Percentiles rank a stretch among this genome's conserved stretches.
These are phyloP conservation scores for Ustilago crameri DNA, from an alignment of 1,284 basidiomycete genomes.

Conservation along the genomic window DNA sequence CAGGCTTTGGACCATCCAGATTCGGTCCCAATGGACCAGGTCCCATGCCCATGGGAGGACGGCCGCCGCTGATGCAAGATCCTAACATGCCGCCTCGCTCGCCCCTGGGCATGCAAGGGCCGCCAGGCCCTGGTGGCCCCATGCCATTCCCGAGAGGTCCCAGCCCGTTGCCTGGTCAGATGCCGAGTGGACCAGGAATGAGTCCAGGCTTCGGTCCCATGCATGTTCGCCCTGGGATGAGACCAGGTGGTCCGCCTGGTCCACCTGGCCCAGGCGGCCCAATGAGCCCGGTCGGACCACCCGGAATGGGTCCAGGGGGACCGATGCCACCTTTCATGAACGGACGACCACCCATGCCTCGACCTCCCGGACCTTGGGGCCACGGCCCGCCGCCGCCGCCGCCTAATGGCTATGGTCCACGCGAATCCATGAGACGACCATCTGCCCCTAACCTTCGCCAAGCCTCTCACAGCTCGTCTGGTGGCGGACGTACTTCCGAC, in stretches of 20 bases:
- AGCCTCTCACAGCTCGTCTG: conserved; percentile 33
- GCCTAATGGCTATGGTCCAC: conserved; percentile 12
- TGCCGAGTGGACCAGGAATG: conserved; percentile 21
- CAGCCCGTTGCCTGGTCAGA: conserved; percentile 38
- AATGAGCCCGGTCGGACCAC: neutral
- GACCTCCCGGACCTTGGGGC: conserved; percentile 21
- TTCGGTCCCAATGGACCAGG: conserved; percentile 28
- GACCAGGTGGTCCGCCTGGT: conserved; percentile 1
- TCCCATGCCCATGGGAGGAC: conserved; percentile 26
- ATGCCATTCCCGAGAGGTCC: conserved; percentile 38
- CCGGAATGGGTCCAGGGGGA: conserved; percentile 18
- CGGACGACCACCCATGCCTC: conserved; percentile 36
- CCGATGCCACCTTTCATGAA: conserved; percentile 39
- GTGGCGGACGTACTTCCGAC: conserved; percentile 34
- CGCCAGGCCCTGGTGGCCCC: conserved; percentile 12
- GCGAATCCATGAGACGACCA: conserved; percentile 40
- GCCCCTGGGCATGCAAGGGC: conserved; percentile 26
- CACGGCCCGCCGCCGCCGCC: conserved; percentile 20
- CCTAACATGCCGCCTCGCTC: conserved; percentile 45
- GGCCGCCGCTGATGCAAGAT: conserved; percentile 44
- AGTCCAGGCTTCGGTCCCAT: conserved; percentile 37
- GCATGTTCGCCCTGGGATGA: conserved; percentile 30
- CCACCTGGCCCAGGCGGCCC: neutral
- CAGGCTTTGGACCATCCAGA: conserved; percentile 33
- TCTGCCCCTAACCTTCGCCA: conserved; percentile 59